phyloP scores from a whole-genome alignment of 2,329 filamentous ascomycete genomes.

The Aspergillus fijiensis region DNA sequence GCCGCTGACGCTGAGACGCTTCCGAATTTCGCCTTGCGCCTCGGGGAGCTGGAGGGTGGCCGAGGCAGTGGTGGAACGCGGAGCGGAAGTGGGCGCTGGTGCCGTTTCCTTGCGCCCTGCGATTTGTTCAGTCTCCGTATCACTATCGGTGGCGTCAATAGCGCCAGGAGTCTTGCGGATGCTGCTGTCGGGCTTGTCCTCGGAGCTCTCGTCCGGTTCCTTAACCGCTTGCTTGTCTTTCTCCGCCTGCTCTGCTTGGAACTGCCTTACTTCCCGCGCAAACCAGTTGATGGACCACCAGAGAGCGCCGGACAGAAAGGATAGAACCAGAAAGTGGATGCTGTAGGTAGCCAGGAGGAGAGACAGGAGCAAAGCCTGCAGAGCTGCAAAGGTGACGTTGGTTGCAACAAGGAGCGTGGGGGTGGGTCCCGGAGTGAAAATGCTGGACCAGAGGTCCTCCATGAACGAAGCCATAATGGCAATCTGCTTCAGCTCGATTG shows the following conservation, averaged over 20 bases:
- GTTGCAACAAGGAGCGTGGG: conserved; percentile 85
- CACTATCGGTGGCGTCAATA: conserved; percentile 43
- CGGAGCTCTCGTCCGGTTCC: conserved; percentile 24
- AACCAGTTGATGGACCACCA: conserved; percentile 99
- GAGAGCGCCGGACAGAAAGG: conserved; percentile 72
- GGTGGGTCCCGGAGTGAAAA: conserved; percentile 91
- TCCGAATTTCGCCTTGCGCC: conserved; percentile 41
- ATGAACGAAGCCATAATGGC: conserved; percentile 56
- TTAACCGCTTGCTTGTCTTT: conserved; percentile 45
- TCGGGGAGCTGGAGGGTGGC: conserved; percentile 52
- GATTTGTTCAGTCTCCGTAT: conserved; percentile 44
- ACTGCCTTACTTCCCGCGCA: conserved; percentile 62
- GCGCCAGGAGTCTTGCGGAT: conserved; percentile 31
- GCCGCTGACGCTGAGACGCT: conserved; percentile 47
- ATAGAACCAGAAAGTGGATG: conserved; percentile 84
- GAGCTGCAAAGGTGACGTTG: conserved; percentile 80
- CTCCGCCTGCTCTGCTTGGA: conserved; percentile 50
- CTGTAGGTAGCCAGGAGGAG: conserved; percentile 81
- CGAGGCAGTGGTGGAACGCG: conserved; percentile 22
- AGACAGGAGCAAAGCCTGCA: conserved; percentile 73
- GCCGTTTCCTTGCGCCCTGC: conserved; percentile 18
- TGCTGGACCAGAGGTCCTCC: conserved; percentile 79
- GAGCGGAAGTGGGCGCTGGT: conserved; percentile 13
- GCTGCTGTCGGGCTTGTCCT: conserved; percentile 22
- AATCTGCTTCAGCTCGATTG: conserved; percentile 6